Base-by-base conservation (phyloP, 148 eudicot genomes). In the Silene latifolia region DNA sequence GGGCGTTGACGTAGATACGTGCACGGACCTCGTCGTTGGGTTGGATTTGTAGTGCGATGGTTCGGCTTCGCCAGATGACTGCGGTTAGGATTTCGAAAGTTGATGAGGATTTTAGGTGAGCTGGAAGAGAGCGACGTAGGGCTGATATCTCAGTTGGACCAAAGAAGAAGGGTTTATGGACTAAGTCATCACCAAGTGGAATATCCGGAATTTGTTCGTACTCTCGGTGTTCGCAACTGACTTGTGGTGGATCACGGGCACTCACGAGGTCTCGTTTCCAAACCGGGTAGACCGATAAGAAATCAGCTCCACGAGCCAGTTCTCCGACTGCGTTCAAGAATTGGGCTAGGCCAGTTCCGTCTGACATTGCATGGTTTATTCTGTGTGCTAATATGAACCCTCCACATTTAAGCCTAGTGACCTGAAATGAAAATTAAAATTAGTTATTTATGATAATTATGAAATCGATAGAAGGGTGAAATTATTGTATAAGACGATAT, bases 311-410 rank as follows among this genome's bases (percentile, higher is more conserved):
- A 60, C 79, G 85, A 5, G 85, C 80, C 2, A 82, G 18, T 20
- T 84, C 85, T 1, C 77, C 80, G 1, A 84, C 63, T 6, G 87
- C 85, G 17, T 77, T 77, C 72, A 84, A 60, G 79, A 82, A 84
- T 19, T 76, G 85, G 29, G 78, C 77, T 13, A 84, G 21, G 0
- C 87, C 85, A 0, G 80, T 62, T 10, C 72, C 85, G 61, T 82
- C 85, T 3, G 75, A 35, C 75, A 82, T 74, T 0, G 76, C 76
- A 74, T 84, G 87, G 73, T 76, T 79, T 12, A 74, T 13, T 57
- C 81, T 32, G 0, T 71, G 69, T 19, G 79, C 73, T 1, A 80
- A 17, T 71, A 80, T 80, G 18, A 80, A 80, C 8, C 83, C 83
- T 19, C 83, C 79, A 47, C 83, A 80, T 53, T 56, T 80, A 18